Base-by-base conservation (phyloP, 2,329 filamentous ascomycete species). In the Daldinia eschscholtzii region DNA sequence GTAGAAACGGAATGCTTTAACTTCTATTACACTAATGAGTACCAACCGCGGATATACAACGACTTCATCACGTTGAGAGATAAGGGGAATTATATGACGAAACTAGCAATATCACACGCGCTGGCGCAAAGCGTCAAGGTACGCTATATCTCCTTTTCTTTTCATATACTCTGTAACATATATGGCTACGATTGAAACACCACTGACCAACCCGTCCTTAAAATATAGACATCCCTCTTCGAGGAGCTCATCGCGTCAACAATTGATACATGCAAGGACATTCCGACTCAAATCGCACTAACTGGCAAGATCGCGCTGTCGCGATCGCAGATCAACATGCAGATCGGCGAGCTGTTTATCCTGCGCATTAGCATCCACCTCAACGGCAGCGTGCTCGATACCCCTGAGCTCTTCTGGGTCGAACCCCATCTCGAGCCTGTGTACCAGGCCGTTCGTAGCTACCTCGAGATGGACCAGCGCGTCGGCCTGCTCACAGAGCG, bases 11-110 rank as follows among this genome's bases (percentile, higher is more conserved):
- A 99, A 80, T 93, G 95, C 77, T 99, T 99, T 86, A 99, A 99
- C 80, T 99, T 98, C 80, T 99, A 99, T 84, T 98, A 99, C 83
- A 98, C 96, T 2, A 89, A 92, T 76, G 95, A 98, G 79, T 99
- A 99, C 79, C 97, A 99, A 81, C 93, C 96, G 23, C 91, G 96
- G 58, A 99, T 99, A 80, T 99, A 99, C 87, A 99, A 99, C 81
- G 96, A 99, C 81, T 99, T 99, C 76, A 99, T 99, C 80, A 96
- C 93, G 2, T 82, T 99, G 68, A 88, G 94, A 56, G 95, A 98
- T 76, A 97, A 97, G 81, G 91, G 91, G 76, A 97, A 97, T 80
- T 97, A 98, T 83, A 98, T 98, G 96, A 97, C 92, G 73, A 98
- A 98, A 83, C 85, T 98, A 41, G 94, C 95, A 63, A 98, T 98